phyloP scores from a whole-genome alignment of 75 land plant species.

The Adiantum capillusveneris region DNA sequence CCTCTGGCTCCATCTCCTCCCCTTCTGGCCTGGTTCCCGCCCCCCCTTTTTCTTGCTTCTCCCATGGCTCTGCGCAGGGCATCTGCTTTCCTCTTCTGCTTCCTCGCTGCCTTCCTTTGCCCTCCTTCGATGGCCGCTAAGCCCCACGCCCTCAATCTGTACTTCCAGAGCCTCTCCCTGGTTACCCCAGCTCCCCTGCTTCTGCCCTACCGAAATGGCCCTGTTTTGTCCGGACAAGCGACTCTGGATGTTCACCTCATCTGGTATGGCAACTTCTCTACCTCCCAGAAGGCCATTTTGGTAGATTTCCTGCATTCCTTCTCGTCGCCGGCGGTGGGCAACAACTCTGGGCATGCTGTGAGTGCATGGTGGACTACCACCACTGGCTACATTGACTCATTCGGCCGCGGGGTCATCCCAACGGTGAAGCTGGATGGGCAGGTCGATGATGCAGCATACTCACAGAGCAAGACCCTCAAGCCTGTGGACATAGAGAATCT shows the following conservation, averaged over 20 bases:
- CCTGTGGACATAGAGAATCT: not conserved
- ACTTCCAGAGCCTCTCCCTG: not conserved
- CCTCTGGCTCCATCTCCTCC: too few relatives aligned
- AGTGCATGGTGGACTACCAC: not conserved
- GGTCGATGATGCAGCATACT: not conserved
- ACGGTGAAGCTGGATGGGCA: not conserved
- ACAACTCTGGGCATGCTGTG: not conserved
- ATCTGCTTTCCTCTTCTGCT: too few relatives aligned
- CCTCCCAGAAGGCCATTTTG: slow-evolving; percentile 51
- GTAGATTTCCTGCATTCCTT: slow-evolving; percentile 62
- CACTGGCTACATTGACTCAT: not conserved
- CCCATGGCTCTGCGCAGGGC: too few relatives aligned
- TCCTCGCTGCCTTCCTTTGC: too few relatives aligned
- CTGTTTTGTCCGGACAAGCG: not conserved
- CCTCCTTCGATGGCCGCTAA: not conserved
- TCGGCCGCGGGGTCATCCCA: not conserved
- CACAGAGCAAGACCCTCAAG: not conserved
- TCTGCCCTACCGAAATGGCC: not conserved
- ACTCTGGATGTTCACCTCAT: slow-evolving; percentile 36
- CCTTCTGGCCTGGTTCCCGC: too few relatives aligned
- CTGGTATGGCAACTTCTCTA: slow-evolving; percentile 76
- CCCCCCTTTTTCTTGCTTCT: too few relatives aligned
- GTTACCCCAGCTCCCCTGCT: not conserved
- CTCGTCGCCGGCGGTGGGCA: too few relatives aligned
- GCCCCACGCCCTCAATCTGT: not conserved